Evolutionary conservation across 345 rosid genomes (phyloP), one percentile per base, ranked within the genome.

Genomic region (Iberis pinnata): DNA sequence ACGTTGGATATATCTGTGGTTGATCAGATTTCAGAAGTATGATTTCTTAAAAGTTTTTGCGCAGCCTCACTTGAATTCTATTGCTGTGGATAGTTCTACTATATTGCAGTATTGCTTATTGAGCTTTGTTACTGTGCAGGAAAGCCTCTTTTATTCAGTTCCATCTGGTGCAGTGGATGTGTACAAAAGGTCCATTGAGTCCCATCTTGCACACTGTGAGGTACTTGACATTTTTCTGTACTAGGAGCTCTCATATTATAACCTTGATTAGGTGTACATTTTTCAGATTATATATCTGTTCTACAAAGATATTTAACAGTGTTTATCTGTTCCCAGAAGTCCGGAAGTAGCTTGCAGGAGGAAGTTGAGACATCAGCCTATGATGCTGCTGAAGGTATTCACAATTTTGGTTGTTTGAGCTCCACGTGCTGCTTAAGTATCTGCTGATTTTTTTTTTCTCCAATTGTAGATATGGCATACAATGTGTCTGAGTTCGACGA

Each of bases 61-160:
- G 54, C 42, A 37, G 48, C 25, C 41, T 65, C 46, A 36, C 24
- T 55, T 55, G 29, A 55, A 50, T 26, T 16, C 16, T 24, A 25
- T 2, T 58, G 51, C 26, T 36, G 48, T 50, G 35, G 59, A 27
- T 43, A 50, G 5, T 48, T 50, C 37, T 18, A 17, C 9, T n/a
- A n/a, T n/a, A n/a, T n/a, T n/a, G n/a, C n/a, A n/a, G n/a, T 8
- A 17, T 51, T 58, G 42, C 63, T 36, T 25, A 39, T 43, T 64
- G 24, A 41, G 41, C 16, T 45, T 63, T 56, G 37, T 45, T 58
- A 43, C n/a, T 47, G 71, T 68, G 60, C 90, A 92, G 98, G 97
- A 83, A 74, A 85, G 84, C 78, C 76, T 92, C 43, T 92, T 88
- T 70, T 83, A 85, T 68, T 84, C 85, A 13, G 76, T 88, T 60